Base-by-base conservation (phyloP, 2,329 filamentous ascomycete genomes). In the Chaetomium sp. region DNA sequence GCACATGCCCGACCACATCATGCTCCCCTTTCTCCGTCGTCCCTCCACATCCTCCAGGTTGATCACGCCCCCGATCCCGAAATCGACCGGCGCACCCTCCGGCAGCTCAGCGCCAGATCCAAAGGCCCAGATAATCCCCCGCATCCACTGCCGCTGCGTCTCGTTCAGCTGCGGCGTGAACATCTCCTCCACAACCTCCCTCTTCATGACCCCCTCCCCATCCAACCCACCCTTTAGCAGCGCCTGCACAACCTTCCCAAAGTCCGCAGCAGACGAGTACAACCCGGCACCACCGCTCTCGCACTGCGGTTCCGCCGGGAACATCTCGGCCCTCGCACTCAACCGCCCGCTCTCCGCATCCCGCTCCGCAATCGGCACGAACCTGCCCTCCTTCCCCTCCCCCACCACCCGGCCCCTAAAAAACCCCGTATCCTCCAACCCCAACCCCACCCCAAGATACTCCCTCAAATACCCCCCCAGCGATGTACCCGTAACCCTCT, bases 251-350 rank as follows among this genome's bases (percentile, higher is more conserved):
- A 80, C 74, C 56, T 65, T 69, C 19, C 72, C 73, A 64, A 80
- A 81, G 68, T 83, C 80, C 12, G 63, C 66, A 1, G 78, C 76
- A 23, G 77, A 81, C 3, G 76, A 76, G 67, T 76, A 81, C 23
- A 81, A 68, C 3, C 81, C 81, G 0, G 77, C 75, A 4, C 81
- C 81, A 16, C 79, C 81, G 65, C 77, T 77, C 63, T 80, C 78
- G 3, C 79, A 67, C 23, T 71, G 71, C 50, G 75, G 76, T 35
- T 77, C 71, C 10, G 68, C 67, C 0, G 75, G 74, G 4, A 69
- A 63, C 21, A 42, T 45, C n/a, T 38, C 27, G 6, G 10, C n/a
- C 7, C 57, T 54, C 31, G 61, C 62, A 1, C 9, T 25, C 21
- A 64, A 23, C 68, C 60, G 64, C 54, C 64, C 23, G 50, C 64